phyloP scores from a whole-genome alignment of 164 flowering plant species.

The Umbilicus rupestris region DNA sequence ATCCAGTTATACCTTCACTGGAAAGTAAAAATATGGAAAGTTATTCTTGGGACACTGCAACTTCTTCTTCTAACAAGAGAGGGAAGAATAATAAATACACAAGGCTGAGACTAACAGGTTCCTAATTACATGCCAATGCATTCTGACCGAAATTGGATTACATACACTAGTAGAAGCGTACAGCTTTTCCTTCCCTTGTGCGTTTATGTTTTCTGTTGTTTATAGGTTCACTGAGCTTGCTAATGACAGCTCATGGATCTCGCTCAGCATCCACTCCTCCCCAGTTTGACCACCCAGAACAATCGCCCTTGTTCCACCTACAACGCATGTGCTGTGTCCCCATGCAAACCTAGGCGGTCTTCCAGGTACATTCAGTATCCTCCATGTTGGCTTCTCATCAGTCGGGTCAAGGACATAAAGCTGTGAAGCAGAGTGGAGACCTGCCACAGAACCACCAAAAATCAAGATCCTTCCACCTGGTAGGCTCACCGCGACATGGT shows the following conservation, averaged over 20 bases:
- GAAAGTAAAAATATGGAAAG: too few relatives aligned
- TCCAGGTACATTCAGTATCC: conserved; percentile 84
- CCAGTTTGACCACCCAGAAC: conserved; percentile 96
- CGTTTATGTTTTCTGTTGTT: not conserved
- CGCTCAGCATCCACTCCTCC: conserved; percentile 91
- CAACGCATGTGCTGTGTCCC: conserved; percentile 92
- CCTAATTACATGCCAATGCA: too few relatives aligned
- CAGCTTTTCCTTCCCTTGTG: not conserved
- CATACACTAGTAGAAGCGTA: not conserved
- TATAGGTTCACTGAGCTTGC: conserved; percentile 29
- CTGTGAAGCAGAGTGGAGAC: conserved; percentile 90
- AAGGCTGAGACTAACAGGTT: too few relatives aligned
- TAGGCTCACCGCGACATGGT: conserved; percentile 87
- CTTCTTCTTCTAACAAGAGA: too few relatives aligned
- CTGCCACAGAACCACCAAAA: conserved; percentile 93
- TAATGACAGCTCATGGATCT: conserved; percentile 73
- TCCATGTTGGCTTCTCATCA: conserved; percentile 94
- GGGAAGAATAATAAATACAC: too few relatives aligned
- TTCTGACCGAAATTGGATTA: not conserved
- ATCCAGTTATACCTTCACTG: too few relatives aligned
- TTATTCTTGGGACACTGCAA: too few relatives aligned
- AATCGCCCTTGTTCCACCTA: conserved; percentile 84
- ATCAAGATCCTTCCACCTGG: conserved; percentile 87
- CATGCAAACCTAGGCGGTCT: conserved; percentile 85
- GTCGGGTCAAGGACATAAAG: conserved; percentile 77